Percentiles rank a stretch among this genome's conserved stretches.
Evolutionary conservation across 1,139 yeast genomes (phyloP).

Genomic region (Nakaseomyces sp.): DNA sequence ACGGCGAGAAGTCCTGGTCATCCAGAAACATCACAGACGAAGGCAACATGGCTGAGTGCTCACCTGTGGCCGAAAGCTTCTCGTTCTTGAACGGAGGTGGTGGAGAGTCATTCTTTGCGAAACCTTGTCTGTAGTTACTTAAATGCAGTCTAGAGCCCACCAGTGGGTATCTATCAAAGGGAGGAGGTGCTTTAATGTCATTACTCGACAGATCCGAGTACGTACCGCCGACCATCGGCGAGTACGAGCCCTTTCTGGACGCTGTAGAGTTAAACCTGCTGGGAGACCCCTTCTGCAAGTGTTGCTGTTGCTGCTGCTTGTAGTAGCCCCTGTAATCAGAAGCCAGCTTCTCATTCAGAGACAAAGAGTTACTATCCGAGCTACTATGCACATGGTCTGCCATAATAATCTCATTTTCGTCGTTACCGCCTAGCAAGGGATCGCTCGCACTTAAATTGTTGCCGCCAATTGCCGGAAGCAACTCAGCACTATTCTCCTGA

Average conservation of each 20-base stretch:
- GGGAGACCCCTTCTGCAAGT: background rate
- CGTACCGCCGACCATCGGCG: slow-evolving; percentile 1
- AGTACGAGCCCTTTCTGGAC: background rate
- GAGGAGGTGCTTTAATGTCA: slow-evolving; percentile 35
- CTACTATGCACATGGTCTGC: background rate
- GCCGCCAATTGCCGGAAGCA: no score
- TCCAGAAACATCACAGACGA: slow-evolving; percentile 20
- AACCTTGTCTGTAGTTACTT: background rate
- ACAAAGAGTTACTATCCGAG: slow-evolving; percentile 7
- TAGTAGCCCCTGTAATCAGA: slow-evolving; percentile 30
- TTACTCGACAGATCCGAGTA: background rate
- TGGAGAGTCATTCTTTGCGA: background rate
- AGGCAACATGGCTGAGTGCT: background rate
- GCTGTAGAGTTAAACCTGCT: slow-evolving; percentile 10
- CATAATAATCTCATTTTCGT: background rate
- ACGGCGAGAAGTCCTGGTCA: slow-evolving; percentile 60
- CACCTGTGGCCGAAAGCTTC: background rate
- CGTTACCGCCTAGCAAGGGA: no score
- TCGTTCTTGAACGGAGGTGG: slow-evolving; percentile 1
- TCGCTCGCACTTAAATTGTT: no score
- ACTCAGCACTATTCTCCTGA: no score
- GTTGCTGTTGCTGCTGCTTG: no score
- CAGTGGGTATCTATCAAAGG: slow-evolving; percentile 49
- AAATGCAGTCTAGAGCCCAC: slow-evolving; percentile 28
- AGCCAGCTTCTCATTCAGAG: slow-evolving; percentile 9